These are phyloP conservation scores for Exophiala alcalophila DNA, from an alignment of 2,329 filamentous ascomycete species.

Conservation along the genomic window DNA sequence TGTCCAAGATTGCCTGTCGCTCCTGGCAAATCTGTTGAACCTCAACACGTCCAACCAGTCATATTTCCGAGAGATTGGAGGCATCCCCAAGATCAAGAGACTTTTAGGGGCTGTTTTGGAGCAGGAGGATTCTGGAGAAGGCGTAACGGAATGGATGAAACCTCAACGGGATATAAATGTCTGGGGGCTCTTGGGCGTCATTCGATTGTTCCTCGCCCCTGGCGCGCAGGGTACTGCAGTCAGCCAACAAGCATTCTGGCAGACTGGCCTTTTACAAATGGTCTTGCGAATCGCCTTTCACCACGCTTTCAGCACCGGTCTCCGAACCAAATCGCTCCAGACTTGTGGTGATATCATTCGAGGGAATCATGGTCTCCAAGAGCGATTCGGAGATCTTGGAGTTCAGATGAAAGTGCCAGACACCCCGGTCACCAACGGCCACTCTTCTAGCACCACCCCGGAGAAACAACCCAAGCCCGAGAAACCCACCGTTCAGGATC, in stretches of 20 bases:
- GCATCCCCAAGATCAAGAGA: constrained; percentile 67
- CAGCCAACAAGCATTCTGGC: constrained; percentile 84
- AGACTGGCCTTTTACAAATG: constrained; percentile 73
- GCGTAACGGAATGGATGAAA: constrained; percentile 70
- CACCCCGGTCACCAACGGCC: constrained; percentile 37
- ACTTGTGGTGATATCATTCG: constrained; percentile 87
- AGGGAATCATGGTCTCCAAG: constrained; percentile 75
- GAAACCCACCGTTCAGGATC: constrained; percentile 16
- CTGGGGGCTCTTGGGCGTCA: constrained; percentile 81
- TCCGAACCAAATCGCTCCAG: constrained; percentile 79
- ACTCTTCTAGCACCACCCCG: constrained; percentile 23
- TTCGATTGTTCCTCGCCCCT: constrained; percentile 77
- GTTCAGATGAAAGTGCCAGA: constrained; percentile 50
- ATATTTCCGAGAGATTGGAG: constrained; percentile 86
- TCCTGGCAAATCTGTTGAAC: constrained; percentile 83
- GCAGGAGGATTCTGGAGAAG: constrained; percentile 51
- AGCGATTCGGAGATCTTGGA: constrained; percentile 82
- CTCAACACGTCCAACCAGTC: constrained; percentile 91
- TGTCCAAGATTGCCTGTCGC: constrained; percentile 87
- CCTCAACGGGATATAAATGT: constrained; percentile 83
- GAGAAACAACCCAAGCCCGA: constrained; percentile 13
- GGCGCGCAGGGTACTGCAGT: constrained; percentile 76
- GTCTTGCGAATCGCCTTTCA: constrained; percentile 81
- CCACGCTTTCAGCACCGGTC: constrained; percentile 66
- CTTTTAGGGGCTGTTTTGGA: constrained; percentile 63